Evolutionary conservation across 768 basidiomycete genomes (phyloP).

Genomic region (Boletus pseudo-olivaceus): DNA sequence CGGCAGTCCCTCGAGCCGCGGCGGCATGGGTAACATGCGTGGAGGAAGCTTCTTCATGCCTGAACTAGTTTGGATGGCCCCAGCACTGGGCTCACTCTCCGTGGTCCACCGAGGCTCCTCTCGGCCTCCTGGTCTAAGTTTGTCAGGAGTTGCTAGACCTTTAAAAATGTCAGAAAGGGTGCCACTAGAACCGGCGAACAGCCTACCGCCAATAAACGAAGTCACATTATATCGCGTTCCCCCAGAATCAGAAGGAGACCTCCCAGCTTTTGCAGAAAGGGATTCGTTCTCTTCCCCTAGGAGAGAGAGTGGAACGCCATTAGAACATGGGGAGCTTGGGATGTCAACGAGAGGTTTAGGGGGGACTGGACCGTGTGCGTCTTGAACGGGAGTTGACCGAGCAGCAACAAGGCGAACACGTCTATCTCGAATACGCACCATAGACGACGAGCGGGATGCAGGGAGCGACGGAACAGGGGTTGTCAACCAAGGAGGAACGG

Average conservation of each 20-base stretch:
- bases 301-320: constrained; percentile 19
- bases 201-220: constrained; percentile 61
- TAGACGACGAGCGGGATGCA: constrained; percentile 7
- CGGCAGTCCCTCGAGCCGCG: neutral
- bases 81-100: constrained; percentile 2
- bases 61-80: neutral
- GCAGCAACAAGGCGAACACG: constrained; percentile 16
- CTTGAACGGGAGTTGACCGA: constrained; percentile 2
- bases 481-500: constrained; percentile 49
- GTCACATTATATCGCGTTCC: constrained; percentile 68
- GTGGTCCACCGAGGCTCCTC: constrained; percentile 3
- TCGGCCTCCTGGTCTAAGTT: constrained; percentile 7
- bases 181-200: neutral
- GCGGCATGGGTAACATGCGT: neutral
- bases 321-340: constrained; percentile 12
- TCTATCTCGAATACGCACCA: constrained; percentile 22
- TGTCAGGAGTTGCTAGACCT: constrained; percentile 36
- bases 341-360: constrained; percentile 24
- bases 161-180: constrained; percentile 2
- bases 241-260: constrained; percentile 33
- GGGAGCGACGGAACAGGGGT: constrained; percentile 17
- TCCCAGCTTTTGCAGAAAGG: constrained; percentile 12
- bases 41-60: neutral
- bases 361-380: constrained; percentile 14
- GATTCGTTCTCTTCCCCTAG: constrained; percentile 10